phyloP scores from a whole-genome alignment of 1,284 basidiomycete genomes.

The Austroboletus novae-zelandiae region DNA sequence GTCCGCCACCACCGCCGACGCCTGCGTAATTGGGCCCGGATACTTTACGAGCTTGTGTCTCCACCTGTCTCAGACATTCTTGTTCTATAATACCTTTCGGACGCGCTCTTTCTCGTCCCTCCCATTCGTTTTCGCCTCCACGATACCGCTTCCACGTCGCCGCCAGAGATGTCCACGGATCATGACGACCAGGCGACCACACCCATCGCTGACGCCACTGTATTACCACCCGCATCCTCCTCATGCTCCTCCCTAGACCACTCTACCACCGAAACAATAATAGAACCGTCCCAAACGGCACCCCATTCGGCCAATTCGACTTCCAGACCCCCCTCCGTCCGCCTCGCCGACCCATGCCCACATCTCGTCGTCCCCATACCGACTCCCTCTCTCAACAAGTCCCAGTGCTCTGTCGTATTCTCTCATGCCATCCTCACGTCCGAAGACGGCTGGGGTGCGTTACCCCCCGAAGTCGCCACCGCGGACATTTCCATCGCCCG shows the following conservation, averaged over 20 bases:
- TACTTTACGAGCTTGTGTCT: constrained; percentile 8
- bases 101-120: constrained; percentile 5
- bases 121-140: constrained; percentile 8
- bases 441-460: constrained; percentile 26
- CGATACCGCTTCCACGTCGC: constrained; percentile 18
- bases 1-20: background rate
- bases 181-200: constrained; percentile 21
- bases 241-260: constrained; percentile 25
- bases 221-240: constrained; percentile 26
- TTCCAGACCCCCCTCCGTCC: constrained; percentile 28
- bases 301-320: constrained; percentile 10
- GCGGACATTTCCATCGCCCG: constrained; percentile 61
- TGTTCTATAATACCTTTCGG: constrained; percentile 7
- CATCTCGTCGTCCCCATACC: constrained; percentile 48
- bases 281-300: constrained; percentile 20
- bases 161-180: constrained; percentile 27
- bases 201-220: constrained; percentile 22
- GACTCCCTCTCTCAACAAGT: constrained; percentile 38
- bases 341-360: constrained; percentile 18
- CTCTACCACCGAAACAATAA: constrained; percentile 21
- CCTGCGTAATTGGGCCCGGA: too few relatives aligned
- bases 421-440: constrained; percentile 35
- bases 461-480: constrained; percentile 50
- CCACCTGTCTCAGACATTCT: constrained; percentile 7
- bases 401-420: constrained; percentile 44